Evolutionary conservation across 345 rosid genomes (phyloP), one percentile per base, ranked within the genome.

Genomic region (Dimocarpus longan): DNA sequence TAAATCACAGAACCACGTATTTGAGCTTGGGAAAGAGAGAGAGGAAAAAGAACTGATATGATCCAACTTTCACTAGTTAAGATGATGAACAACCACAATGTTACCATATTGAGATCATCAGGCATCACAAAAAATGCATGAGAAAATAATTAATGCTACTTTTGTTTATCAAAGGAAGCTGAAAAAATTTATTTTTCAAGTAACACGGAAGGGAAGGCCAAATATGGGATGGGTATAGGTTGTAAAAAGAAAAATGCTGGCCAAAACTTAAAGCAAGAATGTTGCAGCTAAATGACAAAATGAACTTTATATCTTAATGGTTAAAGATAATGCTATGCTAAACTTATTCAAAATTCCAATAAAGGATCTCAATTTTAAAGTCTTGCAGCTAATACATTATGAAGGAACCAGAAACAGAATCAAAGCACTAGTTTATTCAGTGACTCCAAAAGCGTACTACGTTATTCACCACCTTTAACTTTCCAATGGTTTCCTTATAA

Each of bases 71-170:
- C 19, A 54, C 18, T 37, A 52, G 40, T 18, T 15, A 70, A 54
- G 75, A 19, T 26, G 26, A 24, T 5, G 11, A 64, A 63, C 60
- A 64, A 63, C 13, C 70, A 63, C 32, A 72, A 56, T 43, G 10
- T 63, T 43, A 48, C 22, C 13, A 6, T 59, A 1, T 21, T 22
- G 9, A 59, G 8, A 73, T 10, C 43, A 21, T 12, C 59, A 74
- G 62, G 78, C 50, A 9, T 46, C 54, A 57, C 64, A 32, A 40
- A 59, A 73, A 73, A 37, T 15, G 3, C 37, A 46, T 70, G 73
- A 22, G 12, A 46, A 46, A 6, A 46, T 46, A 46, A 46, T 46
- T 6, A 46, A 46, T 46, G 10, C 52, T 46, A 7, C 52, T 46
- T 8, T 11, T 5, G 12, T 46, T 46, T 3, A 7, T 46, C 52